Conservation (phyloP, 2,329 filamentous ascomycete species). For the Tolypocladium amazonense region DNA sequence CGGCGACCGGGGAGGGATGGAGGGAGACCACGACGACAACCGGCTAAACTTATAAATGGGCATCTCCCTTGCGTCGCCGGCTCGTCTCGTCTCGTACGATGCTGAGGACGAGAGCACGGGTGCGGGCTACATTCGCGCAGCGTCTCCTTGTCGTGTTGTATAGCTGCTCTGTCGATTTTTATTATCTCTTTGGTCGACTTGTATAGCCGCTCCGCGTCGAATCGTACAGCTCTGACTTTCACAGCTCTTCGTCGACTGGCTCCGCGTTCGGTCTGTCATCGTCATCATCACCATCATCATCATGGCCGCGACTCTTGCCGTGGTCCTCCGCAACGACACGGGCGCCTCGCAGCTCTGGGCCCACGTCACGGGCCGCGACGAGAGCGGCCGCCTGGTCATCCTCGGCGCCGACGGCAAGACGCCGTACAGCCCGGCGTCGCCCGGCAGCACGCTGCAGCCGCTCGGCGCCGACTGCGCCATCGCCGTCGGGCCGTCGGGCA, state of each 20-base stretch:
- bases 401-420: slow-evolving; percentile 56
- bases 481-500: slow-evolving; percentile 48
- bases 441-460: slow-evolving; percentile 35
- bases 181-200: too few relatives aligned
- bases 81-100: not conserved
- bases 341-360: slow-evolving; percentile 46
- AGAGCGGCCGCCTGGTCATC: slow-evolving; percentile 49
- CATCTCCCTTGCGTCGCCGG: not conserved
- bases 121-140: not conserved
- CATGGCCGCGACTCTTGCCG: slow-evolving; percentile 30
- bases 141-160: not conserved
- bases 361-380: slow-evolving; percentile 56
- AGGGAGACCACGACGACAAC: not conserved
- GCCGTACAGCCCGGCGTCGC: slow-evolving; percentile 53
- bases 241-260: not conserved
- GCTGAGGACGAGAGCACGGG: not conserved
- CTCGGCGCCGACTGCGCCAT: slow-evolving; percentile 52
- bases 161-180: too few relatives aligned
- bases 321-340: slow-evolving; percentile 57
- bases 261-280: not conserved
- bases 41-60: not conserved
- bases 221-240: too few relatives aligned
- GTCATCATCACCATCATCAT: not conserved
- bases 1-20: not conserved
- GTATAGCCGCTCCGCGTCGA: too few relatives aligned